A percentile compares a stretch with the other conserved stretches of the same genome.
Evolutionary conservation across 2,329 filamentous ascomycete genomes (phyloP).

Genomic region (Arthrinium puccinioides): DNA sequence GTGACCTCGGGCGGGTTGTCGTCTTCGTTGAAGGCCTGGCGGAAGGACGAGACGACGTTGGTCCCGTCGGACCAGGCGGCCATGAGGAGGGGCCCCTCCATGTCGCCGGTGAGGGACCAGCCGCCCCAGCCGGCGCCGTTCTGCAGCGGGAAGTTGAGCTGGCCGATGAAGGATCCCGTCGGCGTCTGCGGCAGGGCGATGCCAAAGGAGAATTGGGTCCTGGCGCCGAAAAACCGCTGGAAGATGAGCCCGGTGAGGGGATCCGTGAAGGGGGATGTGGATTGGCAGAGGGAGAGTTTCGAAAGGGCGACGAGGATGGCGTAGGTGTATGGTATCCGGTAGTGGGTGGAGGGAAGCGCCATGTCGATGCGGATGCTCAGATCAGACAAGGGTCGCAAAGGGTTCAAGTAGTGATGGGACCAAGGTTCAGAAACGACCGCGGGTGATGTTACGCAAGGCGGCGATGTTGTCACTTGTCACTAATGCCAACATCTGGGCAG

Average conservation of each 20-base stretch:
- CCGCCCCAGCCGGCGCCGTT: slow-evolving; percentile 37
- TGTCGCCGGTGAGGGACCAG: slow-evolving; percentile 34
- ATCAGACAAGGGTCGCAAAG: too few relatives aligned
- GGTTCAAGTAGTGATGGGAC: too few relatives aligned
- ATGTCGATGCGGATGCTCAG: too few relatives aligned
- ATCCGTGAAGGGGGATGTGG: slow-evolving; percentile 18
- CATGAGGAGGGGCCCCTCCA: slow-evolving; percentile 37
- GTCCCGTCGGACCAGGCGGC: slow-evolving; percentile 32
- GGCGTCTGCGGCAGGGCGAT: slow-evolving; percentile 34
- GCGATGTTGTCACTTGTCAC: background rate
- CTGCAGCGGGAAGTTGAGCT: slow-evolving; percentile 32
- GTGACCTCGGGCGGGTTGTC: slow-evolving; percentile 34
- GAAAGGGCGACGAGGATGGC: background rate
- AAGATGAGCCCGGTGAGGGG: slow-evolving; percentile 25
- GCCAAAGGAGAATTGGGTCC: slow-evolving; percentile 31
- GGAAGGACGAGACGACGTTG: slow-evolving; percentile 32
- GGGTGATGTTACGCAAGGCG: background rate
- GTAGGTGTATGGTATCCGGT: background rate
- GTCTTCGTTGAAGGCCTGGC: slow-evolving; percentile 33
- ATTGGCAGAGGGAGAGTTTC: background rate
- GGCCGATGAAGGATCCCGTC: slow-evolving; percentile 35
- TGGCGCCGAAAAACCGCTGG: slow-evolving; percentile 30
- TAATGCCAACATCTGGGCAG: too few relatives aligned
- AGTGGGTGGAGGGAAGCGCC: background rate
- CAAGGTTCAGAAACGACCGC: background rate